These are phyloP conservation scores for Hypoxylon lienhwacheense DNA, from an alignment of 495 filamentous ascomycete genomes.

Conservation along the genomic window DNA sequence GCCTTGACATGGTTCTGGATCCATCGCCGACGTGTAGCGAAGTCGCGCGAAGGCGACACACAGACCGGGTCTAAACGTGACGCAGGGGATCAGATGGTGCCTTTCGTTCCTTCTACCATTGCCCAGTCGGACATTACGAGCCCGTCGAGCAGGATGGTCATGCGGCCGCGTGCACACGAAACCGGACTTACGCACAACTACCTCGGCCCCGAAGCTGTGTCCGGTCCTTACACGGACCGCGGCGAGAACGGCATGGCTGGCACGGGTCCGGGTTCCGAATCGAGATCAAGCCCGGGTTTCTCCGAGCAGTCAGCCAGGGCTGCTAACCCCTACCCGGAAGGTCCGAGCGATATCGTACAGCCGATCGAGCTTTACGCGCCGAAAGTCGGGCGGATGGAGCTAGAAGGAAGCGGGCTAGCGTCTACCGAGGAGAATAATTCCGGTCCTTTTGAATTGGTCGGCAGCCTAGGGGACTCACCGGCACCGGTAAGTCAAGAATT, in stretches of 20 bases:
- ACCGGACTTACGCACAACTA: conserved; percentile 39
- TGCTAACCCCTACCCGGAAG: conserved; percentile 4
- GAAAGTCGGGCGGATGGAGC: neutral
- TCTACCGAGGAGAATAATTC: neutral
- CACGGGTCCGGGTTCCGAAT: neutral
- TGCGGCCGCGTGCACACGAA: conserved; percentile 20
- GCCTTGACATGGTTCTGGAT: conserved; percentile 43
- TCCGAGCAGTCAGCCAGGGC: neutral
- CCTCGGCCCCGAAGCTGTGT: conserved; percentile 38
- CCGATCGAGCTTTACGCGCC: conserved; percentile 10
- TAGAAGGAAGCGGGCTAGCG: neutral
- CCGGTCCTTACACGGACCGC: conserved; percentile 42
- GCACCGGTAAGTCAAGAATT: conserved; percentile 17
- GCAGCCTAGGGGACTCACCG: conserved; percentile 11
- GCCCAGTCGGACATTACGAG: conserved; percentile 38
- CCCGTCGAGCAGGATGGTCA: conserved; percentile 19
- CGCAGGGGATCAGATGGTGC: neutral
- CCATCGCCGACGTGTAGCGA: conserved; percentile 33
- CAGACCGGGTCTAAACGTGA: conserved; percentile 2
- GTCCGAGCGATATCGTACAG: conserved; percentile 10
- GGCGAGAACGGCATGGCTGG: neutral
- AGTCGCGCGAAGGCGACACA: conserved; percentile 6
- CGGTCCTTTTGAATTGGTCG: conserved; percentile 10
- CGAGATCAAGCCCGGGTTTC: conserved; percentile 12
- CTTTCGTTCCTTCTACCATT: conserved; percentile 4